These are phyloP conservation scores for Trichoderma afroharzianum DNA, from an alignment of 2,329 filamentous ascomycete species.

Conservation along the genomic window DNA sequence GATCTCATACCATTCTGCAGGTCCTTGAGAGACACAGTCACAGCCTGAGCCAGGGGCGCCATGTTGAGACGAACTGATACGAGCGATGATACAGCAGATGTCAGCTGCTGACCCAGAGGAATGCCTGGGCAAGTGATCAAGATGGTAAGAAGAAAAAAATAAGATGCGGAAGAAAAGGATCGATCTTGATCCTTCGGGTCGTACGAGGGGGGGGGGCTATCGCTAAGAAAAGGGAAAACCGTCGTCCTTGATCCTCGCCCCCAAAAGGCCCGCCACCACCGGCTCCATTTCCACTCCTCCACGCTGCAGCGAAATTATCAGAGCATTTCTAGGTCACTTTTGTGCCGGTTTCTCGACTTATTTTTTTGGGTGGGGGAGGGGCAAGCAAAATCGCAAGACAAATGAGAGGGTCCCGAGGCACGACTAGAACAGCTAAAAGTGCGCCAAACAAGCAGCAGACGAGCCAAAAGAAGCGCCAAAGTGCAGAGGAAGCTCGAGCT, in stretches of 20 bases:
- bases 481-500: not conserved
- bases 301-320: not conserved
- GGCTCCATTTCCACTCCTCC: slow-evolving; percentile 9
- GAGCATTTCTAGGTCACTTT: not conserved
- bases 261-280: not conserved
- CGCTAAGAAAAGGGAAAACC: not conserved
- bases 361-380: slow-evolving; percentile 7
- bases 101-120: slow-evolving; percentile 12
- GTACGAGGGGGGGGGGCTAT: not conserved
- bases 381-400: not conserved
- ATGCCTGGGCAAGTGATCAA: not conserved
- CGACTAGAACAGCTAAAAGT: not conserved
- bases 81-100: not conserved
- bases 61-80: not conserved
- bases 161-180: slow-evolving; percentile 7
- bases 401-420: not conserved
- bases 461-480: not conserved
- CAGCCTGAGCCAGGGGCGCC: slow-evolving; percentile 50
- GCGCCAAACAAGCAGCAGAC: not conserved
- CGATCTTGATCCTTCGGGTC: not conserved
- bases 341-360: not conserved
- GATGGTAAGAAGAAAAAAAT: no score
- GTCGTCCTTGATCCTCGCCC: not conserved
- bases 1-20: slow-evolving; percentile 50
- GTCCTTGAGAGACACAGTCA: slow-evolving; percentile 60